Conservation (phyloP, 129 eudicot genomes). For the Saposhnikovia divaricata region DNA sequence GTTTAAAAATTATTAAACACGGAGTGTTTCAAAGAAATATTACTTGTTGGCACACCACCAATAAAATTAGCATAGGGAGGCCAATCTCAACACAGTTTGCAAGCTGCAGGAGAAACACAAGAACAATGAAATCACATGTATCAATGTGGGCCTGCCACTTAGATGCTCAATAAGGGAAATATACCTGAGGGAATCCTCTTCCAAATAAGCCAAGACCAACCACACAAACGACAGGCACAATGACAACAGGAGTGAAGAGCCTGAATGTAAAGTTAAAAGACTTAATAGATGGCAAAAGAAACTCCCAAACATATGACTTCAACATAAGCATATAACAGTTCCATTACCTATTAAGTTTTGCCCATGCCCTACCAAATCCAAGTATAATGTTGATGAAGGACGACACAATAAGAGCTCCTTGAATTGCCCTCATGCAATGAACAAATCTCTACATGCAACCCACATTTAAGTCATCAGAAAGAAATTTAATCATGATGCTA, state of each 20-base stretch:
- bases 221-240: conserved; percentile 64
- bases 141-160: not conserved
- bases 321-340: not conserved
- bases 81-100: conserved; percentile 88
- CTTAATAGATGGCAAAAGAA: not conserved
- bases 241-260: conserved; percentile 68
- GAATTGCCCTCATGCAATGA: conserved; percentile 89
- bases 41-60: conserved; percentile 79
- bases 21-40: not conserved
- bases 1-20: not conserved
- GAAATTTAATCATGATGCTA: not conserved
- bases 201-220: conserved; percentile 78
- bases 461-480: not conserved
- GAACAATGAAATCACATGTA: not conserved
- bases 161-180: not conserved
- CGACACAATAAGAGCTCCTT: conserved; percentile 84
- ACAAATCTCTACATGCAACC: conserved; percentile 58
- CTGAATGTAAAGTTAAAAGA: conserved; percentile 28
- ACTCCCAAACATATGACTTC: not conserved
- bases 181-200: conserved; percentile 87
- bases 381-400: conserved; percentile 67
- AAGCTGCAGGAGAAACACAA: conserved; percentile 37
- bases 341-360: conserved; percentile 62
- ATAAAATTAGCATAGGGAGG: conserved; percentile 71
- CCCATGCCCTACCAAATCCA: conserved; percentile 88